Base-by-base conservation (phyloP, 805 yeast species). In the Candida adriatica region DNA sequence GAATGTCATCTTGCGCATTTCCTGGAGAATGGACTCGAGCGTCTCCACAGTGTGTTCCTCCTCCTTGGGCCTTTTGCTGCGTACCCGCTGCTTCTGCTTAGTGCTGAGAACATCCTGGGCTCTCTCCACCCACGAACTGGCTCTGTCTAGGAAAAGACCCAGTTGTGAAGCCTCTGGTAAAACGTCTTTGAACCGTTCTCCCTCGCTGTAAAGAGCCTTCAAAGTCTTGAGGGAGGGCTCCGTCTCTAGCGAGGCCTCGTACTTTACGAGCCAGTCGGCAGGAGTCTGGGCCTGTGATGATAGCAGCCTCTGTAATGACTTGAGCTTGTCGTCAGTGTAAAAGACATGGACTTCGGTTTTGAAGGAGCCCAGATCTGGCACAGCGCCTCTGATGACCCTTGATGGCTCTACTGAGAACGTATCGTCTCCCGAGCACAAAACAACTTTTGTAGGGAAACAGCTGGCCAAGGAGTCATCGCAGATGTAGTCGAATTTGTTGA, bases 371-470 rank as follows among this genome's bases (percentile, higher is more conserved):
- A 35, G 5, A 14, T 8, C 22, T 11, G 21, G 18, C 6, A 25
- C 8, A 7, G 18, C 42, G 2, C 27, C 30, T 30, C 24, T 55
- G 44, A 35, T 56, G 35, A 46, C 67, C 49, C 48, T 48, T 37
- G 36, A 37, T 48, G 53, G 41, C 39, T 49, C 59, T 51, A 55
- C 49, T 17, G 45, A 51, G 44, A 60, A 55, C 13, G 56, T 53
- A 5, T 52, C 52, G 17, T 59, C 52, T 1, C 50, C 46, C 8
- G 46, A 36, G 13, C 56, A 48, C 5, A 72, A 31, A 0, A 75
- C 61, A 20, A 75, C 46, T 36, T 67, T 73, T 0, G 83, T 68
- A 1, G 84, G 81, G 27, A 66, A 76, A 1, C 73, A 59, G 24
- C 65, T 62, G 13, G 42, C 48, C 27, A 78, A 54, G 25, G 68